Evolutionary conservation across 371 early-diverging fungal species (phyloP).

Genomic region (Neoconidiobolus thromboides): DNA sequence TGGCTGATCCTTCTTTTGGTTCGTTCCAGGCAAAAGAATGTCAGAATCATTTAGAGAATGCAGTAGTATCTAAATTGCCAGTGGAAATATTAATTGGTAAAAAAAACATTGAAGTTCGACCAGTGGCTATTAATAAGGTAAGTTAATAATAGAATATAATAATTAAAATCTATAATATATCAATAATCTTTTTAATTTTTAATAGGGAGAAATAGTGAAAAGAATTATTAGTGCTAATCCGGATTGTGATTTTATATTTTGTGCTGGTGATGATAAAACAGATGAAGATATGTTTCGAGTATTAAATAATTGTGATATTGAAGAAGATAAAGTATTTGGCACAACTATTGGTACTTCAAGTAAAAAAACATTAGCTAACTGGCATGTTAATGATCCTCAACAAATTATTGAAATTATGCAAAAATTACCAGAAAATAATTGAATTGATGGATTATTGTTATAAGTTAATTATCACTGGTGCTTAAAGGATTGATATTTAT

Average conservation of each 20-base stretch:
- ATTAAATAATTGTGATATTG: constrained; percentile 16
- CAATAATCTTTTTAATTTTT: neutral
- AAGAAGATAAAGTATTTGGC: constrained; percentile 27
- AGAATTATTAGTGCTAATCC: constrained; percentile 35
- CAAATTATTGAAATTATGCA: constrained; percentile 5
- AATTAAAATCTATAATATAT: neutral
- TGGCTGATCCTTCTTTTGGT: constrained; percentile 63
- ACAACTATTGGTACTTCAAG: constrained; percentile 51
- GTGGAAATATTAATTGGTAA: constrained; percentile 90
- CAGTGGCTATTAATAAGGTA: constrained; percentile 44
- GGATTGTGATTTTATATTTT: constrained; percentile 70
- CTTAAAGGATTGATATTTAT: too few species aligned
- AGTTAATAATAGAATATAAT: neutral
- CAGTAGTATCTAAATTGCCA: constrained; percentile 71
- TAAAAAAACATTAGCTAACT: constrained; percentile 58
- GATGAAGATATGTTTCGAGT: constrained; percentile 92
- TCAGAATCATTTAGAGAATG: constrained; percentile 73
- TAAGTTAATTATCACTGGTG: too few species aligned
- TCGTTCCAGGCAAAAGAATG: constrained; percentile 78
- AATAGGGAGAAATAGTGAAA: constrained; percentile 74
- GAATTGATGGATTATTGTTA: too few species aligned
- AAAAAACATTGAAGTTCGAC: constrained; percentile 87
- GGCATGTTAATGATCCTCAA: constrained; percentile 26
- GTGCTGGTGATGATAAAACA: constrained; percentile 91
- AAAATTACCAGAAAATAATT: too few species aligned